These are phyloP conservation scores for Dicorynia guianensis DNA, from an alignment of 306 rosid genomes.

Conservation along the genomic window DNA sequence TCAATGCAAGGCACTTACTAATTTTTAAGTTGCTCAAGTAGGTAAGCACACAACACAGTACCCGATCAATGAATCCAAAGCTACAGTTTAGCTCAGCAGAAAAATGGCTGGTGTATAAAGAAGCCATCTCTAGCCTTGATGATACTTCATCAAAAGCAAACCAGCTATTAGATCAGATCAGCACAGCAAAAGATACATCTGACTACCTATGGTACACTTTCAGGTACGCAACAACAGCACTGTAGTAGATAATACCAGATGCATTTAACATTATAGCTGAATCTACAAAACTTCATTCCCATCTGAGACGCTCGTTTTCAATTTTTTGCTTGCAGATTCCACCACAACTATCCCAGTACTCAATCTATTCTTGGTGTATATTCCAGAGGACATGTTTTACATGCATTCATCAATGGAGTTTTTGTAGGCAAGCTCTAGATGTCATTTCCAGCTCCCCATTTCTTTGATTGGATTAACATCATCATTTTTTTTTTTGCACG, in stretches of 20 bases:
- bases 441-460: neutral
- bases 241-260: neutral
- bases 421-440: slow-evolving; percentile 55
- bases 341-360: slow-evolving; percentile 28
- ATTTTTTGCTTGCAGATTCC: slow-evolving; percentile 40
- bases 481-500: too few species aligned
- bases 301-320: slow-evolving; percentile 31
- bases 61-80: slow-evolving; percentile 43
- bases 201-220: slow-evolving; percentile 59
- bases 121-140: slow-evolving; percentile 50
- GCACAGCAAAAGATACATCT: slow-evolving; percentile 49
- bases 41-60: slow-evolving; percentile 38
- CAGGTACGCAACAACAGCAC: slow-evolving; percentile 48
- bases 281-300: neutral
- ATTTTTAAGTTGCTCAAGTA: slow-evolving; percentile 35
- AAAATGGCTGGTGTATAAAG: slow-evolving; percentile 53
- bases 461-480: slow-evolving; percentile 17
- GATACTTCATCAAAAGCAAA: slow-evolving; percentile 48
- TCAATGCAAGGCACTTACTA: slow-evolving; percentile 9
- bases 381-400: slow-evolving; percentile 75
- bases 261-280: neutral
- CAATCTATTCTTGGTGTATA: slow-evolving; percentile 53
- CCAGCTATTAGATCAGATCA: slow-evolving; percentile 53
- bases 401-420: slow-evolving; percentile 70
- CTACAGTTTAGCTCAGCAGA: slow-evolving; percentile 40